phyloP scores from a whole-genome alignment of 2,329 filamentous ascomycete genomes.

The Aureobasidium sp. region DNA sequence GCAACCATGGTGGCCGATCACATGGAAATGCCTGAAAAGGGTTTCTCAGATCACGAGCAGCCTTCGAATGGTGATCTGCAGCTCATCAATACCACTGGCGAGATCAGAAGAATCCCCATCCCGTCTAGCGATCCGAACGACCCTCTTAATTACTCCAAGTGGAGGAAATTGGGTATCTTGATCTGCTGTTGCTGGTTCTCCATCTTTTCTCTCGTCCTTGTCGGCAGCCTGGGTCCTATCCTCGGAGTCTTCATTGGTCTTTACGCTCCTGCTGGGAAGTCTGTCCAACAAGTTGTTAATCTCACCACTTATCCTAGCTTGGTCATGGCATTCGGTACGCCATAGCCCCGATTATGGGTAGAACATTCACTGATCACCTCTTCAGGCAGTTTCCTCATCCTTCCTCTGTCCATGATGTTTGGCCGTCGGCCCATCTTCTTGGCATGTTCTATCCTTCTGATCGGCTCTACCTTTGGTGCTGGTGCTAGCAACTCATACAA shows the following conservation, averaged over 20 bases:
- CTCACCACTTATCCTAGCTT: constrained; percentile 34
- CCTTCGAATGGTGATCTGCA: constrained; percentile 18
- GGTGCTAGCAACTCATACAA: constrained; percentile 29
- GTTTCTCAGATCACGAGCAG: neutral
- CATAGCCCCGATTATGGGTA: neutral
- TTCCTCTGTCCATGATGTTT: constrained; percentile 34
- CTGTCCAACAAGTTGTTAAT: constrained; percentile 26
- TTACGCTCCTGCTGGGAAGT: constrained; percentile 25
- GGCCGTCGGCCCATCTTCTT: constrained; percentile 34
- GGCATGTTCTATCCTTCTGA: constrained; percentile 23
- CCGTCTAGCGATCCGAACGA: constrained; percentile 23
- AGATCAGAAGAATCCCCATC: constrained; percentile 21
- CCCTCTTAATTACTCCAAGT: constrained; percentile 26
- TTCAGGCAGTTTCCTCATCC: constrained; percentile 28
- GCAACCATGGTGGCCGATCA: constrained; percentile 19
- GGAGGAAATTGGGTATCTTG: constrained; percentile 26
- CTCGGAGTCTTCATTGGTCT: constrained; percentile 29
- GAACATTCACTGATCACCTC: neutral
- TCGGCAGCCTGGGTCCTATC: constrained; percentile 43
- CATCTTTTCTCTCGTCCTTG: constrained; percentile 38
- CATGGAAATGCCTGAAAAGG: constrained; percentile 9
- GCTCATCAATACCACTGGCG: constrained; percentile 18
- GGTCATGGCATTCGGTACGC: constrained; percentile 33
- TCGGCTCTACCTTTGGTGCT: constrained; percentile 30
- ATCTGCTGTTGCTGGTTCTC: constrained; percentile 28